Evolutionary conservation across 2,329 filamentous ascomycete species (phyloP), one percentile per base, ranked within the genome.

Genomic region (Venturia oleaginea): DNA sequence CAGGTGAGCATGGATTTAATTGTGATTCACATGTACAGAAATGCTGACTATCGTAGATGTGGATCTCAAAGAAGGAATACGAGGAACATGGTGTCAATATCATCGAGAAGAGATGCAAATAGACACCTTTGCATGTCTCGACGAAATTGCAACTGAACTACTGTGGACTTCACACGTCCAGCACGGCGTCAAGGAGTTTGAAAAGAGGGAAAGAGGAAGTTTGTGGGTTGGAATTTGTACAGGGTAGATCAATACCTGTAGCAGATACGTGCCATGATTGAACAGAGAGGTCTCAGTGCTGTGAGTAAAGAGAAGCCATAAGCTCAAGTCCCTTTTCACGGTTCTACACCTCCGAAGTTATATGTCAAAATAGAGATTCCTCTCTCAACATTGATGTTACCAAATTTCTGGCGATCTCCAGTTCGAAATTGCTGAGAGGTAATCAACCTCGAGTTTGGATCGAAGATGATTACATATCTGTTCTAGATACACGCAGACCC

Each of bases 41-140:
- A 54, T 67, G 48, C 63, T 32, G 15, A 24, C 19, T 24, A 13
- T 40, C 4, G 6, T 42, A 73, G 80, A 93, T 99, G 89, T 99
- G 94, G 94, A 95, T 99, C 70, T 93, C 89, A 30, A 91, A 87
- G 76, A 96, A 96, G 81, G 94, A 99, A 80, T 97, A 97, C 71
- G 92, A 97, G 68, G 95, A 99, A 81, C 92, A 96, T 75, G 94
- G 94, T 1, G 81, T 87, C 6, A 86, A 86, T 68, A 92, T 97
- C 70, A 90, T 97, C 55, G 93, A 97, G 82, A 97, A 96, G 84
- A 83, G 93, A 71, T 97, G 93, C 83, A 96, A 96, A 80, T 97
- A 57, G 15, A 32, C 10, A 17, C 10, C 38, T 30, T 13, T 3
- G 24, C 3, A 27, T 10, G 46, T 6, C 22, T 24, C 11, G 11